These are phyloP conservation scores for Amanita molliuscula DNA, from an alignment of 768 basidiomycete genomes.

Conservation along the genomic window DNA sequence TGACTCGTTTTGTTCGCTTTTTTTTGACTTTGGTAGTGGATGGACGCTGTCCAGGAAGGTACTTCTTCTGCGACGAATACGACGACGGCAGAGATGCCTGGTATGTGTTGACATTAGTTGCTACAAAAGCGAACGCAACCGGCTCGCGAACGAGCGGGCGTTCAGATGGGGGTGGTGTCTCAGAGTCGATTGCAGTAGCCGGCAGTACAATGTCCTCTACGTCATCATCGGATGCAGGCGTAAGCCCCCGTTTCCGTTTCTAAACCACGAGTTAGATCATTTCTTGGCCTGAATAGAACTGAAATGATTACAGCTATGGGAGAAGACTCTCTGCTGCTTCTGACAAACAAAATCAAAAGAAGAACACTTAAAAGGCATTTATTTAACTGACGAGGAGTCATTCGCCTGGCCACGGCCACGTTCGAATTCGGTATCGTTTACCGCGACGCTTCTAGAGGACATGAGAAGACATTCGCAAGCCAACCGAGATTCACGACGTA, in stretches of 20 bases:
- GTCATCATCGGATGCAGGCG: slow-evolving; percentile 45
- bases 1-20: slow-evolving; percentile 20
- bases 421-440: slow-evolving; percentile 17
- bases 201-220: slow-evolving; percentile 22
- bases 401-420: slow-evolving; percentile 28
- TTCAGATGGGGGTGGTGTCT: slow-evolving; percentile 36
- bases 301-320: slow-evolving; percentile 5
- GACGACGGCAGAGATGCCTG: slow-evolving; percentile 22
- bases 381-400: slow-evolving; percentile 25
- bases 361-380: neutral
- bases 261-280: slow-evolving; percentile 16
- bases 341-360: slow-evolving; percentile 2
- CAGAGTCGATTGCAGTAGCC: slow-evolving; percentile 30
- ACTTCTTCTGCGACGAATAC: slow-evolving; percentile 16
- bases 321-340: slow-evolving; percentile 5
- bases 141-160: slow-evolving; percentile 49
- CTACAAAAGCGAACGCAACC: slow-evolving; percentile 37
- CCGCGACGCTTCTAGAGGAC: neutral
- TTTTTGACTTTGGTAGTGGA: slow-evolving; percentile 12
- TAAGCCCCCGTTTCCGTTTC: slow-evolving; percentile 38
- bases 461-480: neutral
- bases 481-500: too few relatives aligned
- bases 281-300: neutral
- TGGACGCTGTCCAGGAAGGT: slow-evolving; percentile 47
- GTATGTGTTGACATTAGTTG: slow-evolving; percentile 28